Base-by-base conservation (phyloP, 352 stramenopile genomes). In the Globisporangium heterothallicum region DNA sequence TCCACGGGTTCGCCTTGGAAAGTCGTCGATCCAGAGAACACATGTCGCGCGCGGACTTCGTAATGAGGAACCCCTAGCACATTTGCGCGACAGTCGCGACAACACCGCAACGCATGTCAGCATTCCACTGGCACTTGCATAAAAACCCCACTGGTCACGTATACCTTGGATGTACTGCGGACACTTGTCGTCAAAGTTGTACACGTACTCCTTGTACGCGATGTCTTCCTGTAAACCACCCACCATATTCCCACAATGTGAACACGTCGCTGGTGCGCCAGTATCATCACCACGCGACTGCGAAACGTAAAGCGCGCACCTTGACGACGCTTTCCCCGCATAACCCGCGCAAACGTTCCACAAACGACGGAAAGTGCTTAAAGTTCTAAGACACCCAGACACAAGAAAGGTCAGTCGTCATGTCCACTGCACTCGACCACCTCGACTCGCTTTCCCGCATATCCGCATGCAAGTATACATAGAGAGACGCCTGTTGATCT, bases 101-200 rank as follows among this genome's bases (percentile, higher is more conserved):
- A 6, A 24, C 3, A 5, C n/a, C 0, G 30, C 21, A 42, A 1
- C 12, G 12, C 41, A 41, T 25, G 25, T 42, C 10, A 41, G 44
- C 6, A 32, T 9, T 32, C 12, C 38, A 3, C 14, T 14, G 16
- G 6, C 27, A 16, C 22, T 35, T 45, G 13, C 16, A 32, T n/a
- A 29, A 22, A 19, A 4, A 9, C 30, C 6, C 16, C 4, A 14
- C n/a, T 38, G 32, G n/a, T 38, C 32, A 2, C 2, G 9, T 44
- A 43, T 29, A 73, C 70, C 78, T 68, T 88, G 75, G 43, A 91
- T 91, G 55, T 91, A 91, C 66, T 91, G 80, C 50, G 82, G 82
- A 49, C 79, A 91, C 60, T 91, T 87, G 60, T 88, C 82, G 52
- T 93, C 82, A 52, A 93, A 91, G 61, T 91, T 91, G 74, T 90